These are phyloP conservation scores for Tolypocladium capitatum DNA, from an alignment of 2,329 filamentous ascomycete genomes.

Conservation along the genomic window DNA sequence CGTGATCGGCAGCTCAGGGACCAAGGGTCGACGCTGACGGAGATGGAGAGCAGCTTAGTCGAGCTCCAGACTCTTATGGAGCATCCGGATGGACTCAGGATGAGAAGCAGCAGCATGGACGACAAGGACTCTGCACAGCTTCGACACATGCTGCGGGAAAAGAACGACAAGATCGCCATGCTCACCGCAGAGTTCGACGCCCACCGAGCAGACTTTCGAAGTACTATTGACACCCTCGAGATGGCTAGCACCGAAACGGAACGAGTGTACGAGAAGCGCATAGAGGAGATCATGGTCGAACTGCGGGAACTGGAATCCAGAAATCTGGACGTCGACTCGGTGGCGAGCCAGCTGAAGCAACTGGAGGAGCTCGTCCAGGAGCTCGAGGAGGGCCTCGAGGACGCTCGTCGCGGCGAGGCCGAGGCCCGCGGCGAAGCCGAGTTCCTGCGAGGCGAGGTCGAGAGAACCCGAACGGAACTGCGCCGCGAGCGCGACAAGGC, in stretches of 20 bases:
- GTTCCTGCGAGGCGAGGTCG: conserved; percentile 87
- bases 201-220: conserved; percentile 89
- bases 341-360: conserved; percentile 85
- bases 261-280: conserved; percentile 86
- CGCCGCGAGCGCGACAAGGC: conserved; percentile 79
- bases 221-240: conserved; percentile 92
- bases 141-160: conserved; percentile 73
- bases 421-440: conserved; percentile 94
- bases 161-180: conserved; percentile 91
- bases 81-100: conserved; percentile 29
- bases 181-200: conserved; percentile 90
- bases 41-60: conserved; percentile 82
- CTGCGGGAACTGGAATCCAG: conserved; percentile 70
- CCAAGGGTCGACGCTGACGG: conserved; percentile 65
- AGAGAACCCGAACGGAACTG: conserved; percentile 77
- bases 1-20: conserved; percentile 81
- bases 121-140: conserved; percentile 66
- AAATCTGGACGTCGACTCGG: conserved; percentile 79
- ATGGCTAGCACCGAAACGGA: conserved; percentile 92
- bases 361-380: conserved; percentile 94
- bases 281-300: conserved; percentile 74
- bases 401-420: conserved; percentile 84
- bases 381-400: conserved; percentile 89
- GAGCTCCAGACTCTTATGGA: conserved; percentile 62
- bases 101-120: conserved; percentile 37